Evolutionary conservation across 192 early-diverging fungal species (phyloP), one percentile per base, ranked within the genome.

Genomic region (Coemansia sp.): DNA sequence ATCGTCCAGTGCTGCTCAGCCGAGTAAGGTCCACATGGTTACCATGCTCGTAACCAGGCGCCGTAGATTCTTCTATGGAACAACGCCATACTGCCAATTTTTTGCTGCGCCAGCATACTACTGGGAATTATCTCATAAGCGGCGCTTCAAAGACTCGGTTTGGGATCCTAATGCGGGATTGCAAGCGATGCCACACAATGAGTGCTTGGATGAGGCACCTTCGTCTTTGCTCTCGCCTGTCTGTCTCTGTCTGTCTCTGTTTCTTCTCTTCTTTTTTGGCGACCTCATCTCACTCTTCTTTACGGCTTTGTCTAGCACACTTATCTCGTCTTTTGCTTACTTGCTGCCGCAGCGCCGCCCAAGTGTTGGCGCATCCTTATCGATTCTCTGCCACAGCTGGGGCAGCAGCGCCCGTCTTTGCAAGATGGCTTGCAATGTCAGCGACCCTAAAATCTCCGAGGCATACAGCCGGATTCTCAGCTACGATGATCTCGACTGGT

Each of bases 401-500:
- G 35, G 43, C 16, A 51, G n/a, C 9, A 9, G 4, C 20, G 3
- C 5, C 31, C 24, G 50, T 7, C 50, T 24, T 53, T 31, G 33
- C 9, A 60, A 43, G 20, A 79, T 79, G 77, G 43, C 71, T 13
- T 79, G 77, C 59, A 50, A 74, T 50, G 45, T 79, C 61, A 68
- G 46, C 38, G 72, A 79, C 57, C 69, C 71, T 14, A 50, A 67
- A 48, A 79, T 79, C 23, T 51, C 72, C 40, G 68, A 74, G 37
- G 65, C 71, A n/a, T 79, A 79, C 65, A 51, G 53, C 61, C 63
- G 51, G 18, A 67, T 79, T 20, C 65, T 79, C 42, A 67, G 60
- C 45, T 18, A 40, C 36, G 69, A 79, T 62, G 69, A 55, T 37
- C 63, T 65, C 51, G 77, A 79, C 65, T 79, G 77, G 77, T 79